A percentile compares a stretch with the other conserved stretches of the same genome.
phyloP scores from a whole-genome alignment of 208 protist genomes.

The Phytomonas francai region DNA sequence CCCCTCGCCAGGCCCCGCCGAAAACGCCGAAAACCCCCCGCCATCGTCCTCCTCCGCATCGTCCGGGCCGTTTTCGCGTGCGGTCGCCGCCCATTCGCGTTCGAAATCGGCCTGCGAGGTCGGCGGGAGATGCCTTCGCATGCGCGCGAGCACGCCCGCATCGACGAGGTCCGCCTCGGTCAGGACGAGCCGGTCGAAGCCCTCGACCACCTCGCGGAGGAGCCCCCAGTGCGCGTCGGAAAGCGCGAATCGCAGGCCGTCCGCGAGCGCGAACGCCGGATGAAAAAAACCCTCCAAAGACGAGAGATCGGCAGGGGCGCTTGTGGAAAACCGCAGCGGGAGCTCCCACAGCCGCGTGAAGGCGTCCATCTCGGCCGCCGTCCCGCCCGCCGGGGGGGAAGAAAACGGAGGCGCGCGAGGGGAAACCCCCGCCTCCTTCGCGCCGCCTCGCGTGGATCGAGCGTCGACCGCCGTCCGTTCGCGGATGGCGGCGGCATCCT shows the following conservation, averaged over 20 bases:
- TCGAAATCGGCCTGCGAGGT: neutral
- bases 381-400: neutral
- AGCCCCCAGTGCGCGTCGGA: slow-evolving; percentile 11
- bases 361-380: neutral
- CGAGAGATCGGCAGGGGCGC: no score
- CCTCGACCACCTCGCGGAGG: slow-evolving; percentile 15
- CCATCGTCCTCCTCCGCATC: neutral
- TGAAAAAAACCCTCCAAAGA: no score
- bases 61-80: neutral
- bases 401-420: neutral
- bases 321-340: no score
- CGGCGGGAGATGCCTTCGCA: neutral
- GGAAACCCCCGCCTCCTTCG: neutral
- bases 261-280: neutral
- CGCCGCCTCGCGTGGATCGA: neutral
- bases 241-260: neutral
- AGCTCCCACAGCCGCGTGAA: neutral
- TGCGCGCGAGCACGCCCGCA: neutral
- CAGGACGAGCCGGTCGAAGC: slow-evolving; percentile 23
- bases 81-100: neutral
- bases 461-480: neutral
- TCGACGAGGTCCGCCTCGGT: slow-evolving; percentile 24
- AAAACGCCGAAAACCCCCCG: neutral
- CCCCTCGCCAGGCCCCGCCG: neutral
- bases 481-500: slow-evolving; percentile 10